These are phyloP conservation scores for Fusarium aywerte DNA, from an alignment of 2,329 filamentous ascomycete species.

Conservation along the genomic window DNA sequence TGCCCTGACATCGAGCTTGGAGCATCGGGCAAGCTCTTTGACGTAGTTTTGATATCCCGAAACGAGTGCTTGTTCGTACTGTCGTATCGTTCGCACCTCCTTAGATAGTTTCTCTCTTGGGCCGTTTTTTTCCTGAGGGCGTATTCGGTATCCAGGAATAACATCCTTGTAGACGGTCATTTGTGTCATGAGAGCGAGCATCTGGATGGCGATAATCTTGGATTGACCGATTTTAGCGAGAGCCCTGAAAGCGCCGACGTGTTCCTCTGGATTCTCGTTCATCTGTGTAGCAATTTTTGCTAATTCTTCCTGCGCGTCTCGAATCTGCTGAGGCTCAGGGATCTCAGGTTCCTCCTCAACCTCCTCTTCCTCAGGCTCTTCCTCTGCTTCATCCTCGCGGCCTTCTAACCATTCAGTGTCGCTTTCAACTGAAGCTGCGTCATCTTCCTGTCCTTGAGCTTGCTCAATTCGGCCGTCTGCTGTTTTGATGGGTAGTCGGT, in stretches of 20 bases:
- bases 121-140: conserved; percentile 79
- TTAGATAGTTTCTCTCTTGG: conserved; percentile 86
- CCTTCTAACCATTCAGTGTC: conserved; percentile 73
- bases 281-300: conserved; percentile 82
- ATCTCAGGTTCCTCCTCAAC: conserved; percentile 69
- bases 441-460: conserved; percentile 65
- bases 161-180: conserved; percentile 93
- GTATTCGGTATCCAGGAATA: conserved; percentile 95
- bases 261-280: conserved; percentile 93
- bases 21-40: conserved; percentile 75
- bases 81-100: conserved; percentile 83
- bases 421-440: conserved; percentile 68
- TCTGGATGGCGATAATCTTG: conserved; percentile 78
- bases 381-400: conserved; percentile 64
- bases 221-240: conserved; percentile 79
- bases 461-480: conserved; percentile 78
- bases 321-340: conserved; percentile 80
- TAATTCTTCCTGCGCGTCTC: conserved; percentile 90
- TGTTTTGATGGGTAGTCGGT: conserved; percentile 86
- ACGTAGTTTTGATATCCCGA: conserved; percentile 87
- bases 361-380: conserved; percentile 60
- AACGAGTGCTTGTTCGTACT: conserved; percentile 89
- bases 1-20: conserved; percentile 63
- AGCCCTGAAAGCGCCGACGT: conserved; percentile 80
- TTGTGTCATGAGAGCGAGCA: conserved; percentile 87